Evolutionary conservation across 805 yeast genomes (phyloP).

Genomic region (Starmerella stellata): DNA sequence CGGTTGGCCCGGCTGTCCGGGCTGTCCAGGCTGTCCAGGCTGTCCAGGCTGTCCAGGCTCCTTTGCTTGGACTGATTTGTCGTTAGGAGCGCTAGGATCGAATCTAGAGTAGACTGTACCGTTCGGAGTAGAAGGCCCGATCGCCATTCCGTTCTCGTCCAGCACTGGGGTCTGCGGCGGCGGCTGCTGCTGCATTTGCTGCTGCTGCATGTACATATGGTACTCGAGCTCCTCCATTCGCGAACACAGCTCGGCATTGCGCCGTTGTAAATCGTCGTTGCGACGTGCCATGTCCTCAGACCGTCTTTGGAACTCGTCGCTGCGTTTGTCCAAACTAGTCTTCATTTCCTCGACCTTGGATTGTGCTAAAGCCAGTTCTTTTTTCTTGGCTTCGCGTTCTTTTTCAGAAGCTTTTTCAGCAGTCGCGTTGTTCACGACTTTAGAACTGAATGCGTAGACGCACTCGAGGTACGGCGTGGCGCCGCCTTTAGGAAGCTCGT

Average conservation of each 20-base stretch:
- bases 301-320: neutral
- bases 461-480: slow-evolving; percentile 84
- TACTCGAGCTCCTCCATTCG: neutral
- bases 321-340: neutral
- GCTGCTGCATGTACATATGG: neutral
- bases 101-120: slow-evolving; percentile 14
- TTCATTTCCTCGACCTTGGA: neutral
- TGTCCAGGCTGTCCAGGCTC: neutral
- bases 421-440: slow-evolving; percentile 13
- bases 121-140: slow-evolving; percentile 5
- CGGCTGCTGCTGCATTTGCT: neutral
- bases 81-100: slow-evolving; percentile 11
- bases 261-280: neutral
- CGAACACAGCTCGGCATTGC: neutral
- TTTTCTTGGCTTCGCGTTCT: neutral
- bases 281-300: neutral
- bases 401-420: neutral
- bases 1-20: neutral
- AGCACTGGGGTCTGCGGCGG: neutral
- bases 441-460: slow-evolving; percentile 40
- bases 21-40: neutral
- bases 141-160: neutral
- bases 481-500: slow-evolving; percentile 47
- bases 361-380: neutral
- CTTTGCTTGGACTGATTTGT: too few species aligned